Conservation (phyloP, 768 basidiomycete genomes). For the Pisolithus microcarpus region DNA sequence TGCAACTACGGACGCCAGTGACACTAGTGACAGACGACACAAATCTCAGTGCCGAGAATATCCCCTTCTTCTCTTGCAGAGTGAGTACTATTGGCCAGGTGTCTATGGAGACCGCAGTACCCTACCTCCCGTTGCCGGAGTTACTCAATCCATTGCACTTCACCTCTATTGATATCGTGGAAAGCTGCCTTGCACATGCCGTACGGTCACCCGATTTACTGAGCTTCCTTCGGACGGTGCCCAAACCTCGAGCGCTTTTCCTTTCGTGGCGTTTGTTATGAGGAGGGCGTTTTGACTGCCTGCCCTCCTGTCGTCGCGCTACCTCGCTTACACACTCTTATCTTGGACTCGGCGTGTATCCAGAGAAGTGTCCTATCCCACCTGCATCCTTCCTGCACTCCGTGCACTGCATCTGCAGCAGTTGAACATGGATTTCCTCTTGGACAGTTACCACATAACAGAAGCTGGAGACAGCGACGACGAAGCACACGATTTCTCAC, state of each 20-base stretch:
- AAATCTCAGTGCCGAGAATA: slow-evolving; percentile 11
- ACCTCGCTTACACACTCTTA: slow-evolving; percentile 52
- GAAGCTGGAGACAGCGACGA: slow-evolving; percentile 72
- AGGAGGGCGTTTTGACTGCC: slow-evolving; percentile 27
- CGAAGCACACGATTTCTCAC: slow-evolving; percentile 66
- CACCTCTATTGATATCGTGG: slow-evolving; percentile 50
- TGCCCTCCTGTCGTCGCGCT: slow-evolving; percentile 41
- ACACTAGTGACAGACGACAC: slow-evolving; percentile 16
- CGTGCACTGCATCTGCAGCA: slow-evolving; percentile 55
- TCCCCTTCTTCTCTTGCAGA: slow-evolving; percentile 25
- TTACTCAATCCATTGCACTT: slow-evolving; percentile 46
- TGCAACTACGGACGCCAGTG: slow-evolving; percentile 21
- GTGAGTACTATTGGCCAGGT: slow-evolving; percentile 31
- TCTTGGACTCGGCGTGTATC: slow-evolving; percentile 52
- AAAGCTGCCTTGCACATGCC: slow-evolving; percentile 35
- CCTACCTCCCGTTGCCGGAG: slow-evolving; percentile 41
- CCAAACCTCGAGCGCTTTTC: slow-evolving; percentile 55
- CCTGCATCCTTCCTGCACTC: slow-evolving; percentile 54
- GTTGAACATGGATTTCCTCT: slow-evolving; percentile 54
- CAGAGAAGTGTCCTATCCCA: slow-evolving; percentile 59
- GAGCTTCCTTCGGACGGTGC: slow-evolving; percentile 52
- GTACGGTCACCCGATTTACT: slow-evolving; percentile 46
- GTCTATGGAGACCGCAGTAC: slow-evolving; percentile 44
- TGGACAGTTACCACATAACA: slow-evolving; percentile 24
- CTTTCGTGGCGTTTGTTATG: slow-evolving; percentile 47